Percentiles rank a stretch among this genome's conserved stretches.
These are phyloP conservation scores for Monosporascus ibericus DNA, from an alignment of 2,329 filamentous ascomycete genomes.

Conservation along the genomic window DNA sequence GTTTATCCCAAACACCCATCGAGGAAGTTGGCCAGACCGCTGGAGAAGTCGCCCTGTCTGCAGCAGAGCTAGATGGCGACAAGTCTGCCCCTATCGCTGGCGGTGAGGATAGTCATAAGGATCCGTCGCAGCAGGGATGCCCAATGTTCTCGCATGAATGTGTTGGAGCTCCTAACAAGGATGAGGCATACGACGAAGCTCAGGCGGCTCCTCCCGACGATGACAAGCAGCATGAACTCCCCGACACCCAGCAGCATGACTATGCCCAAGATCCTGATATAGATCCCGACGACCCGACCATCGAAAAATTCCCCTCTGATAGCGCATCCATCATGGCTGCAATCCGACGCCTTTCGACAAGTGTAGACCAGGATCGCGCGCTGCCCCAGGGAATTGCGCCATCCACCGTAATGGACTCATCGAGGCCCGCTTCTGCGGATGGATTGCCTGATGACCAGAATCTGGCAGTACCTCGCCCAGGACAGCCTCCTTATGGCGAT, in stretches of 20 bases:
- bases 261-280: slow-evolving; percentile 7
- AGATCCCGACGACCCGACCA: slow-evolving; percentile 21
- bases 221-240: background rate
- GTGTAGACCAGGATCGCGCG: slow-evolving; percentile 20
- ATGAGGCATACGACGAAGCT: slow-evolving; percentile 5
- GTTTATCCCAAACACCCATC: slow-evolving; percentile 32
- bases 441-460: background rate
- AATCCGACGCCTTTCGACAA: slow-evolving; percentile 24
- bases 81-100: slow-evolving; percentile 6
- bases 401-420: slow-evolving; percentile 10
- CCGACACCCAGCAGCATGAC: background rate
- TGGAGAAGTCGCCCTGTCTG: slow-evolving; percentile 38
- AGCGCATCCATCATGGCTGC: slow-evolving; percentile 24
- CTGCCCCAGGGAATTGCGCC: slow-evolving; percentile 12
- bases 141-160: slow-evolving; percentile 23
- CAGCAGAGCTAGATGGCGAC: slow-evolving; percentile 29
- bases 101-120: background rate
- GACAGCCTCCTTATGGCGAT: background rate
- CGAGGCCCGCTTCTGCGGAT: slow-evolving; percentile 1
- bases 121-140: slow-evolving; percentile 2
- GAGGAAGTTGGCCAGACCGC: slow-evolving; percentile 35
- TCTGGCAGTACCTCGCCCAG: background rate
- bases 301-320: slow-evolving; percentile 25
- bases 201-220: background rate
- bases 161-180: slow-evolving; percentile 9